Conservation (phyloP, 495 filamentous ascomycete species). For the Apiosordaria backusii region DNA sequence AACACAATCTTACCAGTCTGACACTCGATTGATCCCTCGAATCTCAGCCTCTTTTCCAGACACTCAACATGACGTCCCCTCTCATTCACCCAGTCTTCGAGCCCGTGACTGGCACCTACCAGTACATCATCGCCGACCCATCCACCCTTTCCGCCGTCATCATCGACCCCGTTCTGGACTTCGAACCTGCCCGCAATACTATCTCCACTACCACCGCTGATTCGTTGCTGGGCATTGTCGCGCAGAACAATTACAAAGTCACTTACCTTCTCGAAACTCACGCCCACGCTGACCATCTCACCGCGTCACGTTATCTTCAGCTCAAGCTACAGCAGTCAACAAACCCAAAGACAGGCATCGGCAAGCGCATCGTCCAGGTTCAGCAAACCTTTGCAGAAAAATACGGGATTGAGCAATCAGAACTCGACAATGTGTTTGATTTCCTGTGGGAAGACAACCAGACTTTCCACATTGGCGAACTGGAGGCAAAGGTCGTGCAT, state of each 20-base stretch:
- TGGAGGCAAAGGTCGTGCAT: slow-evolving; percentile 48
- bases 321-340: slow-evolving; percentile 27
- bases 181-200: slow-evolving; percentile 43
- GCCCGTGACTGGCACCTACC: slow-evolving; percentile 52
- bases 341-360: slow-evolving; percentile 42
- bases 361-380: slow-evolving; percentile 50
- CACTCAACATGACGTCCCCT: slow-evolving; percentile 20
- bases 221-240: slow-evolving; percentile 39
- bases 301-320: slow-evolving; percentile 54
- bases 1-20: background rate
- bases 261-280: slow-evolving; percentile 56
- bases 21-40: background rate
- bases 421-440: slow-evolving; percentile 49
- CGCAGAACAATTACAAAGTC: slow-evolving; percentile 46
- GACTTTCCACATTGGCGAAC: slow-evolving; percentile 45
- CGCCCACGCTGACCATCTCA: slow-evolving; percentile 62
- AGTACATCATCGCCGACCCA: slow-evolving; percentile 57
- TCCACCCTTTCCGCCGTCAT: slow-evolving; percentile 46
- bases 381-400: slow-evolving; percentile 47
- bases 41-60: background rate
- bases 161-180: slow-evolving; percentile 61
- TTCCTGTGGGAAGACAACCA: slow-evolving; percentile 53
- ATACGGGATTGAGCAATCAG: slow-evolving; percentile 43
- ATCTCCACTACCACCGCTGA: slow-evolving; percentile 52
- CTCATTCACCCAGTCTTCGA: slow-evolving; percentile 33